phyloP scores from a whole-genome alignment of 805 yeast genomes.

The Yamadazyma akitaensis region DNA sequence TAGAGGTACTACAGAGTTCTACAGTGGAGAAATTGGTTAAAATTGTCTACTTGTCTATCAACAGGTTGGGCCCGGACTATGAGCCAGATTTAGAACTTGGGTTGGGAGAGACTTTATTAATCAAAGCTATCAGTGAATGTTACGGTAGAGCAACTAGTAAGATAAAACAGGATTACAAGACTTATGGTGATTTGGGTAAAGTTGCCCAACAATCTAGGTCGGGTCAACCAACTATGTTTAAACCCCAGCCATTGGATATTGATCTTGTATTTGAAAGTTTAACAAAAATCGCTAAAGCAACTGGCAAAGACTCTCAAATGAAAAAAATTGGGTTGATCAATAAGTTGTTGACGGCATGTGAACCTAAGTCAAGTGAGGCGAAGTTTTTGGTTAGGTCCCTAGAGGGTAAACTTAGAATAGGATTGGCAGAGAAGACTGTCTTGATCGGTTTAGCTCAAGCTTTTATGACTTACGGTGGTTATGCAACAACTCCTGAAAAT shows the following conservation, averaged over 20 bases:
- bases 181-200: conserved; percentile 84
- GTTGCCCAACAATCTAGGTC: conserved; percentile 83
- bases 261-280: conserved; percentile 70
- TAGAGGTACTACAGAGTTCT: conserved; percentile 51
- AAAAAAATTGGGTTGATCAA: conserved; percentile 77
- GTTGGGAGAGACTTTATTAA: conserved; percentile 81
- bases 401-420: conserved; percentile 91
- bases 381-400: conserved; percentile 84
- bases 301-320: conserved; percentile 80
- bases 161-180: conserved; percentile 69
- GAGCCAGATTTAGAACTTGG: conserved; percentile 89
- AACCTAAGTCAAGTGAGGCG: conserved; percentile 68
- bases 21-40: conserved; percentile 52
- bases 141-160: conserved; percentile 77
- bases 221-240: conserved; percentile 90
- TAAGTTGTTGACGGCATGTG: conserved; percentile 80
- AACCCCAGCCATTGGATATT: conserved; percentile 77
- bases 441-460: conserved; percentile 83
- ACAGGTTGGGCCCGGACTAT: conserved; percentile 91
- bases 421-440: conserved; percentile 91
- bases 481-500: conserved; percentile 36
- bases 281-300: conserved; percentile 68
- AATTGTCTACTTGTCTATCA: conserved; percentile 81
- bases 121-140: conserved; percentile 85
- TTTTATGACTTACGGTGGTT: conserved; percentile 56